Conservation (phyloP, 2,329 filamentous ascomycete species). For the Plectosphaerella plurivora region DNA sequence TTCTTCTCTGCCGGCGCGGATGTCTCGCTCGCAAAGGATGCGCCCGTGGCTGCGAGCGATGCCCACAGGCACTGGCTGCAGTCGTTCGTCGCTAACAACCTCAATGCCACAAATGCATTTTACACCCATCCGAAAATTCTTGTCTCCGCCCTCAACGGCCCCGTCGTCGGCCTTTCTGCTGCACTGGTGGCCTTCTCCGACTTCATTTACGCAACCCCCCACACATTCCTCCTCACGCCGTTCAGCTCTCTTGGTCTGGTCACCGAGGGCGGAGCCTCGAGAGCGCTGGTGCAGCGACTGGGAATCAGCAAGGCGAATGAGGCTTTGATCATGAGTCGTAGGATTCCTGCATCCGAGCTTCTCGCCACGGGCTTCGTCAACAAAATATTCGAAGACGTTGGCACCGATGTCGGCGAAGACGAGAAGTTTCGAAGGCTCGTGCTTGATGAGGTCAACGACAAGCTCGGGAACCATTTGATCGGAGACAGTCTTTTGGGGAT, state of each 20-base stretch:
- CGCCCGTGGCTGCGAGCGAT: slow-evolving; percentile 31
- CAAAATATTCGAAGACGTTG: slow-evolving; percentile 59
- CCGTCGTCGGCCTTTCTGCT: slow-evolving; percentile 82
- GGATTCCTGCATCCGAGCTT: slow-evolving; percentile 69
- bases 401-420: slow-evolving; percentile 51
- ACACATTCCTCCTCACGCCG: slow-evolving; percentile 82
- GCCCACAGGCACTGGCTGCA: slow-evolving; percentile 55
- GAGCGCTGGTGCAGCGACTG: slow-evolving; percentile 73
- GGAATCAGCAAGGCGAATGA: slow-evolving; percentile 84
- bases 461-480: slow-evolving; percentile 74
- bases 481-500: slow-evolving; percentile 76
- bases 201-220: slow-evolving; percentile 83
- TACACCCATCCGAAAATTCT: slow-evolving; percentile 94
- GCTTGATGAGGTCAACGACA: slow-evolving; percentile 73
- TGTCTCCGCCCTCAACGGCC: slow-evolving; percentile 85
- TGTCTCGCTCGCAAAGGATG: slow-evolving; percentile 51
- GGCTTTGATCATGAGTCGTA: slow-evolving; percentile 85
- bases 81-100: slow-evolving; percentile 77
- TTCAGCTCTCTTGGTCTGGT: slow-evolving; percentile 89
- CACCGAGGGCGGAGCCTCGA: slow-evolving; percentile 77
- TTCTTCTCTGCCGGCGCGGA: slow-evolving; percentile 89
- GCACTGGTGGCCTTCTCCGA: slow-evolving; percentile 80
- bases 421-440: slow-evolving; percentile 68
- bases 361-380: slow-evolving; percentile 79
- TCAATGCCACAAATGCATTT: slow-evolving; percentile 86